Base-by-base conservation (phyloP, 164 flowering plant genomes). In the Buxus sempervirens region DNA sequence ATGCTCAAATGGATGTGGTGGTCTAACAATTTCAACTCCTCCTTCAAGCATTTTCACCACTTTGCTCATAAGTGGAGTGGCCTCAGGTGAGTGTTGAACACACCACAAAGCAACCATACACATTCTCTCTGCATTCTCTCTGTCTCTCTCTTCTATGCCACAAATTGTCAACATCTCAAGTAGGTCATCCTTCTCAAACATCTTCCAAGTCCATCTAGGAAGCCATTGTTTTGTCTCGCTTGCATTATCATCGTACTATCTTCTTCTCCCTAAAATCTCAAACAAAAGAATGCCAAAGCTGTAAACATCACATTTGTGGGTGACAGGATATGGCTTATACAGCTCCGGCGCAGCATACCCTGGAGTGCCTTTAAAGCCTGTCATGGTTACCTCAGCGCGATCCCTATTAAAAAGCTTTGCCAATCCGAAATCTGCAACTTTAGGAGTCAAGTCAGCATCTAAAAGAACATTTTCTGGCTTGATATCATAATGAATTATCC, bases 341-440 rank as follows among this genome's bases (percentile, higher is more conserved):
- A 72, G 25, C 22, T 76, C 79, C 10, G 76, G 81, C 0, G 81
- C 81, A 0, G 77, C 66, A 55, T 79, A 79, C 1, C 82, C 82
- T 0, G 77, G 77, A 2, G 75, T 79, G 38, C 82, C 82, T 23
- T 75, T 64, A 9, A 28, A 60, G 1, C 72, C 71, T 3, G 75
- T 56, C 55, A 70, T 19, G 49, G 55, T 18, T 14, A 70, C 54
- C 20, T 63, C 69, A 24, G 55, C 66, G 32, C 32, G 73, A 5
- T 70, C 79, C 60, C 76, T 70, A 9, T 63, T 70, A 22, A 62
- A 59, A 59, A 77, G 76, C 65, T 70, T 77, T 21, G 79, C 83
- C 5, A 80, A 56, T 54, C 83, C 83, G 25, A 80, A 80, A 68
- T 80, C 83, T 1, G 83, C 71, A 9, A 80, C 79, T 54, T 80